Evolutionary conservation across 139 green algal species (phyloP).

Genomic region (Edaphochlamys debaryana): DNA sequence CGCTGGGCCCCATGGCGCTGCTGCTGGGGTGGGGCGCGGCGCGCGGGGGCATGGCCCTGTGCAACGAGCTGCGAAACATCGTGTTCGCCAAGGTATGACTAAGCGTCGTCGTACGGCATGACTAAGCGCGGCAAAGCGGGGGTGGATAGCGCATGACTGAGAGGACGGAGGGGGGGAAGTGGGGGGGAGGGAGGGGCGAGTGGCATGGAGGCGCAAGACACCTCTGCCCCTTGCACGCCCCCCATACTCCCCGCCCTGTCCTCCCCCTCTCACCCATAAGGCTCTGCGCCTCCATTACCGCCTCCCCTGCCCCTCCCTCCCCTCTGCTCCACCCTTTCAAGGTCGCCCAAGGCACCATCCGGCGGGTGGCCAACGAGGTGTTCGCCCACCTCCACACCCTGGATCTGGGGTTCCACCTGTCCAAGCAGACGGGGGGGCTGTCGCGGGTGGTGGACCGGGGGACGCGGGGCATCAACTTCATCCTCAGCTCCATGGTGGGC

Average conservation of each 20-base stretch:
- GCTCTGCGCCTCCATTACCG: not conserved
- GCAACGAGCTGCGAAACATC: slow-evolving; percentile 88
- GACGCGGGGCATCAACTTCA: slow-evolving; percentile 95
- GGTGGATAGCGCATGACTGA: too few relatives aligned
- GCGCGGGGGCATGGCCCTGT: slow-evolving; percentile 71
- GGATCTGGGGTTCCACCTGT: slow-evolving; percentile 92
- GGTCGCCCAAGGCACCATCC: slow-evolving; percentile 75
- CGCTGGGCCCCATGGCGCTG: slow-evolving; percentile 74
- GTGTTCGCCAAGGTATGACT: slow-evolving; percentile 88
- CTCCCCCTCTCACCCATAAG: too few relatives aligned
- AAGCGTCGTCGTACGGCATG: too few relatives aligned
- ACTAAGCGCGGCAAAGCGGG: too few relatives aligned
- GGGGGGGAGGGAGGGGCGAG: too few relatives aligned
- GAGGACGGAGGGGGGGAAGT: too few relatives aligned
- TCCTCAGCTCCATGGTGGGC: slow-evolving; percentile 52
- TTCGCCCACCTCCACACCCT: slow-evolving; percentile 93
- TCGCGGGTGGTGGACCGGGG: slow-evolving; percentile 91
- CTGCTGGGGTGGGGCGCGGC: slow-evolving; percentile 70
- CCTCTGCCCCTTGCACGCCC: not conserved
- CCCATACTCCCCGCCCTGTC: too few relatives aligned
- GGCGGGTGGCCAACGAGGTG: slow-evolving; percentile 73
- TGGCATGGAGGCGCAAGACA: too few relatives aligned
- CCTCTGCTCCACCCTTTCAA: not conserved
- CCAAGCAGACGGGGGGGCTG: slow-evolving; percentile 88
- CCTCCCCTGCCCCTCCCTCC: not conserved